These are phyloP conservation scores for Diatrype stigma DNA, from an alignment of 2,329 filamentous ascomycete species.

Conservation along the genomic window DNA sequence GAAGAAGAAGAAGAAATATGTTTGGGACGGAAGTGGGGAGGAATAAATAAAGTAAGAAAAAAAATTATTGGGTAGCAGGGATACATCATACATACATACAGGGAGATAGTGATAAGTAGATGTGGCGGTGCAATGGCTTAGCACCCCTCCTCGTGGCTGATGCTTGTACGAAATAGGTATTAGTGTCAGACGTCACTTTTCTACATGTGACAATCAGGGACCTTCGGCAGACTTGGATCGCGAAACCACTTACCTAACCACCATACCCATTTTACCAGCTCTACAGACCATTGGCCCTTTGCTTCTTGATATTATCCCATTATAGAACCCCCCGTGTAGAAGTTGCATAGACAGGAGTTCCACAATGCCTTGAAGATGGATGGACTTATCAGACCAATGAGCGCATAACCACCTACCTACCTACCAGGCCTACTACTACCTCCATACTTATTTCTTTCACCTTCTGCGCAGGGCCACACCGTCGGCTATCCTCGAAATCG, in stretches of 20 bases:
- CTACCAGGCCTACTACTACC: no score
- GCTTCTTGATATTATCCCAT: neutral
- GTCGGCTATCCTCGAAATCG: neutral
- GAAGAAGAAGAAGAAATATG: neutral
- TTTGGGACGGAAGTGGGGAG: neutral
- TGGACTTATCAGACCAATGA: neutral
- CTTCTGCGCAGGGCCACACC: no score
- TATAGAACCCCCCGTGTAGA: no score
- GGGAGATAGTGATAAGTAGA: no score
- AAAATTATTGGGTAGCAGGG: slow-evolving; percentile 5
- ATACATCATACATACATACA: neutral
- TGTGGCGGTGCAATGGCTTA: neutral
- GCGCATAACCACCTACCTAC: no score
- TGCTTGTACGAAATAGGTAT: no score
- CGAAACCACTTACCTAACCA: neutral
- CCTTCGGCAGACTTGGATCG: no score
- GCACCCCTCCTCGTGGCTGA: neutral
- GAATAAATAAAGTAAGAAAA: neutral
- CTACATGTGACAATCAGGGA: neutral
- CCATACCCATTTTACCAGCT: neutral
- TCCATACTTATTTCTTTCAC: neutral
- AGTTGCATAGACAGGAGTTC: neutral
- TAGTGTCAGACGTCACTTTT: neutral
- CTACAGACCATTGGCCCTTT: neutral
- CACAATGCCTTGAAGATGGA: neutral